Conservation (phyloP, 441 rosid genomes). For the Croton laevigatus region DNA sequence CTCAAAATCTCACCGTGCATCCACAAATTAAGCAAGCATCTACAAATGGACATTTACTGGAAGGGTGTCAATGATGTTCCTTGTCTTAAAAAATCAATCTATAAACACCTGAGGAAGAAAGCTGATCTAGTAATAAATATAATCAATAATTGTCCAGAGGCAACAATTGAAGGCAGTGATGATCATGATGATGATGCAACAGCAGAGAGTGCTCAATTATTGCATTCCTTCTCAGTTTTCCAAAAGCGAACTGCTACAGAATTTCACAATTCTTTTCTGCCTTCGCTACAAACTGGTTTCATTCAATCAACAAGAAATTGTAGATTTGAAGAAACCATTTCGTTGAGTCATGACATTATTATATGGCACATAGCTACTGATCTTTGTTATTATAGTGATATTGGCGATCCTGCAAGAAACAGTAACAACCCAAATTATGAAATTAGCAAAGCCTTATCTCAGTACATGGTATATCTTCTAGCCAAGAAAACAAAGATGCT, state of each 20-base stretch:
- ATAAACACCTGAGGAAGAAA: not conserved
- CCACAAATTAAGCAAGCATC: not conserved
- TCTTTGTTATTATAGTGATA: slow-evolving; percentile 27
- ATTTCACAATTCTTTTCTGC: not conserved
- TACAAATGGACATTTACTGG: not conserved
- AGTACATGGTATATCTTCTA: slow-evolving; percentile 35
- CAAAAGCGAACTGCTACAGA: not conserved
- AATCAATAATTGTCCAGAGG: not conserved
- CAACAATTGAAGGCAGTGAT: not conserved
- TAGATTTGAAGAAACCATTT: not conserved
- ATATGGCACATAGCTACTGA: slow-evolving; percentile 29
- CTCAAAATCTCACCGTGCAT: not conserved
- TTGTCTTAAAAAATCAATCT: not conserved
- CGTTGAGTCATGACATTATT: slow-evolving; percentile 15
- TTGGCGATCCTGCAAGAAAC: not conserved
- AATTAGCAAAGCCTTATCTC: slow-evolving; percentile 24
- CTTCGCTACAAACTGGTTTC: not conserved
- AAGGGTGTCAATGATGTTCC: not conserved
- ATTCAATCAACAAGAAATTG: not conserved
- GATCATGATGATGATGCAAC: not conserved
- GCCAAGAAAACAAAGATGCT: slow-evolving; percentile 31
- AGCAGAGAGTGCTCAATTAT: not conserved
- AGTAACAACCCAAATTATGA: not conserved
- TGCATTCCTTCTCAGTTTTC: not conserved
- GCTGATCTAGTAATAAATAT: not conserved